Base-by-base conservation (phyloP, 2,329 filamentous ascomycete genomes). In the Sporothrix humicola region DNA sequence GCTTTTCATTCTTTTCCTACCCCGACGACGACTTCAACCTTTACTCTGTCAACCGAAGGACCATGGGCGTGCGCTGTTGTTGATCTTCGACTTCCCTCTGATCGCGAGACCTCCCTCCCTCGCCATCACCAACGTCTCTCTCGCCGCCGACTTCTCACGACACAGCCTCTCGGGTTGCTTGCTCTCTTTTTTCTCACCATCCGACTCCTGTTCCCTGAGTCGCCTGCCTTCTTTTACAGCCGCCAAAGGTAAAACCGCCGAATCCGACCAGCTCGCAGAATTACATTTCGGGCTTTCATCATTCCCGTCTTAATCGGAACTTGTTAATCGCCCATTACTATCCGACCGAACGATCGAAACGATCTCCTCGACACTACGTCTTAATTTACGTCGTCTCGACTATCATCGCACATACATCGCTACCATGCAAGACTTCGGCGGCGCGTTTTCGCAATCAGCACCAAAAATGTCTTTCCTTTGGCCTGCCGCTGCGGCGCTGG, bases 391-490 rank as follows among this genome's bases (percentile, higher is more conserved):
- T 9, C 59, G 59, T 20, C 5, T 46, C 59, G n/a, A 23, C 59
- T 65, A 37, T 13, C 59, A 13, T n/a, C 12, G 6, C 59, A 44
- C 37, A 65, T 23, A n/a, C 44, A 23, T 23, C 17, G 10, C 46
- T 63, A 75, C 56, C 13, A 80, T 80, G 79, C 78, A 79, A 72
- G 79, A 80, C 71, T 77, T 75, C 54, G 42, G 42, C 58, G 23
- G 37, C 6, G 23, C 74, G 56, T 75, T 77, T 61, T 73, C 77
- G 37, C 79, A 77, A 73, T 69, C 79, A 56, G 80, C 80, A 68
- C 76, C 79, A 1, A 80, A 78, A 72, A 75, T 80, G 76, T 74
- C 75, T 17, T 78, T 79, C 68, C 75, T 76, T 15, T 80, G 78
- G 77, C 78, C 78, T 15, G 73, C 72, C 8, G 76, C 78, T 3